Percentiles rank a stretch among this genome's conserved stretches.
phyloP scores from a whole-genome alignment of 768 basidiomycete genomes.

The Tylopilus plumbeoviolaceoides region DNA sequence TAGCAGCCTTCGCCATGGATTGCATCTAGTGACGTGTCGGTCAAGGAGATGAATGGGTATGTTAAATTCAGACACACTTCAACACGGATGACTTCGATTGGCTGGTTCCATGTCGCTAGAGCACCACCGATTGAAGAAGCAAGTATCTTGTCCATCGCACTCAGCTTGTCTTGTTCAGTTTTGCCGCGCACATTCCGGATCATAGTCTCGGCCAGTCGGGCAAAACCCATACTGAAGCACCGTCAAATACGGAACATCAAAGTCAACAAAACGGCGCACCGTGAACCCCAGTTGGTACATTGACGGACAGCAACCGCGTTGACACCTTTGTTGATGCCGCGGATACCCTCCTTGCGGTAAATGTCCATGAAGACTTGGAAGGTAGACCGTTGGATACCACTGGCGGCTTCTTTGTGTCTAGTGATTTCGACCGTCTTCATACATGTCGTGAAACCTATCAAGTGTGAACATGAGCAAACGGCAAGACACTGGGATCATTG shows the following conservation, averaged over 20 bases:
- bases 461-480: conserved; percentile 8
- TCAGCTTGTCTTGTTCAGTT: conserved; percentile 66
- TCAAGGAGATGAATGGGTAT: neutral
- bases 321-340: conserved; percentile 98
- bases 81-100: conserved; percentile 95
- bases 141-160: conserved; percentile 81
- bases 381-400: conserved; percentile 85
- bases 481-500: neutral
- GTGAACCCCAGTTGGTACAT: conserved; percentile 91
- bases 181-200: conserved; percentile 81
- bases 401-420: conserved; percentile 83
- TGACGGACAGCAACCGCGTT: conserved; percentile 91
- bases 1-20: conserved; percentile 88
- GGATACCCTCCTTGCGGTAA: conserved; percentile 87
- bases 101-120: conserved; percentile 98
- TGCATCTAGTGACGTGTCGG: conserved; percentile 71
- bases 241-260: conserved; percentile 2
- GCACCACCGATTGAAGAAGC: conserved; percentile 91
- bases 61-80: conserved; percentile 50
- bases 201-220: conserved; percentile 80
- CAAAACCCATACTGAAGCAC: conserved; percentile 82
- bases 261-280: conserved; percentile 42
- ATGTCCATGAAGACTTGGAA: conserved; percentile 95
- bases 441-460: conserved; percentile 91
- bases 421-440: conserved; percentile 99